These are phyloP conservation scores for Marchantia paleacea DNA, from an alignment of 225 moss, liverwort and hornwort genomes.

Conservation along the genomic window DNA sequence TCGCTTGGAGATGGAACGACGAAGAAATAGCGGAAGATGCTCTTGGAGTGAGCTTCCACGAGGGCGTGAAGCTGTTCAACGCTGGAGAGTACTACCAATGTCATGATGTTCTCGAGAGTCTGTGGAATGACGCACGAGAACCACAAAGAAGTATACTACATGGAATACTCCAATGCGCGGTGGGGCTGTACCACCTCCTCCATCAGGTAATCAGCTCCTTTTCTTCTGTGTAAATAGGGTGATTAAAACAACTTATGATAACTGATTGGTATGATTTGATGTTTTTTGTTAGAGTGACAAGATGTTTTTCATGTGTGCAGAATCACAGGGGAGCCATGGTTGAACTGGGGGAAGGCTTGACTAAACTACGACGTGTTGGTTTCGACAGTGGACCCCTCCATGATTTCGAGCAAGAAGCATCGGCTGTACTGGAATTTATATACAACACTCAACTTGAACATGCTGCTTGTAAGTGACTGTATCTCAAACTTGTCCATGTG, in stretches of 20 bases:
- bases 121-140: constrained; percentile 88
- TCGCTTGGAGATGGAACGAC: constrained; percentile 79
- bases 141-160: constrained; percentile 79
- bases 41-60: constrained; percentile 62
- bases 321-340: constrained; percentile 98
- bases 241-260: too few relatives aligned
- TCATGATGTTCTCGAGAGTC: constrained; percentile 82
- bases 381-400: constrained; percentile 68
- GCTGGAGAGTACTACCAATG: constrained; percentile 86
- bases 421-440: constrained; percentile 84
- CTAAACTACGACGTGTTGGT: constrained; percentile 66
- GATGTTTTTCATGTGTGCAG: constrained; percentile 41
- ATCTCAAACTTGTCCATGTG: too few relatives aligned
- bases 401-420: constrained; percentile 80
- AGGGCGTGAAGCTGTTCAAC: constrained; percentile 78
- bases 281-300: neutral
- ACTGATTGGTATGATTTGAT: neutral
- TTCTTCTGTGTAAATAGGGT: neutral
- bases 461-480: constrained; percentile 68
- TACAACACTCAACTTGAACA: constrained; percentile 90
- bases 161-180: constrained; percentile 92
- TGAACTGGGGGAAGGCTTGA: constrained; percentile 87
- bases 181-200: constrained; percentile 88
- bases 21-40: constrained; percentile 68
- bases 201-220: constrained; percentile 53